These are phyloP conservation scores for Cubamyces lactineus DNA, from an alignment of 768 basidiomycete species.

Conservation along the genomic window DNA sequence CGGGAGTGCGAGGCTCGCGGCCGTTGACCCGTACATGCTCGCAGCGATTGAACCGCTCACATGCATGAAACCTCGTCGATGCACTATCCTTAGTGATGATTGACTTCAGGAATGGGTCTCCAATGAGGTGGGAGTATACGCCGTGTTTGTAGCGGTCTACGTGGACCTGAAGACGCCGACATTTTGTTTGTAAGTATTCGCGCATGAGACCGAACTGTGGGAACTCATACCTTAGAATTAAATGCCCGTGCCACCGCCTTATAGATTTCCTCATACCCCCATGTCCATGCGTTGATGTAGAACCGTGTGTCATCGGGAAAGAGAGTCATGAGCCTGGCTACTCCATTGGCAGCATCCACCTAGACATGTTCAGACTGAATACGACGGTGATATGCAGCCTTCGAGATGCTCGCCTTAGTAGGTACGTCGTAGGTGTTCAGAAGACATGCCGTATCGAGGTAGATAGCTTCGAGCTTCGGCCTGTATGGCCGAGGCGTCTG, in stretches of 20 bases:
- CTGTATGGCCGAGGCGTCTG: background rate
- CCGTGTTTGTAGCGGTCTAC: constrained; percentile 85
- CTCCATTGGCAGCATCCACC: constrained; percentile 66
- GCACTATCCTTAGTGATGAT: constrained; percentile 64
- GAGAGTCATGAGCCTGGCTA: constrained; percentile 69
- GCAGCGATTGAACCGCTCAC: constrained; percentile 83
- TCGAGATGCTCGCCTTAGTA: constrained; percentile 14
- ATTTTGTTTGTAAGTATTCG: background rate
- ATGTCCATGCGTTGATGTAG: constrained; percentile 94
- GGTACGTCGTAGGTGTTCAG: constrained; percentile 21
- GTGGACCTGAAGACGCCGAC: constrained; percentile 60
- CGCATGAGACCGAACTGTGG: background rate
- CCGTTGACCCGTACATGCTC: constrained; percentile 51
- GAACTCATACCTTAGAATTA: constrained; percentile 52
- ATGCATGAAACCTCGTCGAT: constrained; percentile 88
- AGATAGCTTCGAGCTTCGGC: constrained; percentile 29
- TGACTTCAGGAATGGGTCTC: constrained; percentile 58
- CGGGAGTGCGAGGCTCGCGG: constrained; percentile 40
- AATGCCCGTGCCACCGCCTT: constrained; percentile 75
- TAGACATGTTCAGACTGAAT: constrained; percentile 35
- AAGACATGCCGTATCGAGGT: constrained; percentile 32
- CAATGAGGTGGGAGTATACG: constrained; percentile 60
- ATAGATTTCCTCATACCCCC: constrained; percentile 93
- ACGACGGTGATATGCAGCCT: background rate
- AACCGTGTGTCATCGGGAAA: constrained; percentile 73